Evolutionary conservation across 768 basidiomycete genomes (phyloP), one percentile per base, ranked within the genome.

Genomic region (Amanita brunnescens): DNA sequence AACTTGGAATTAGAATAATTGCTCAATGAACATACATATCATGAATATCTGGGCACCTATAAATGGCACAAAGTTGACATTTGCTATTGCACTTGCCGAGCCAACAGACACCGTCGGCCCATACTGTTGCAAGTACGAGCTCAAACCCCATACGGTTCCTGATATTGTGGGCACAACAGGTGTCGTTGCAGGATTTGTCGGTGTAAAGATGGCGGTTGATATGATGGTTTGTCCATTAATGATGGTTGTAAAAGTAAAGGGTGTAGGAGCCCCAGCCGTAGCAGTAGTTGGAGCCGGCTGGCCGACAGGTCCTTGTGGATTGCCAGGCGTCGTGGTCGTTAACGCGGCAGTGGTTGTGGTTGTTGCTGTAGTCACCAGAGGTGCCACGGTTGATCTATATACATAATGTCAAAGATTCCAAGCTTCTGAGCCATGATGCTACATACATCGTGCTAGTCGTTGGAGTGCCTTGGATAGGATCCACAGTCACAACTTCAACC

Each of bases 301-400:
- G 6, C 74, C 84, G 0, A 85, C 83, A 2, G 82, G 80, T 0
- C 80, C 80, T 51, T 67, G 70, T 55, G 72, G 68, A 2, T 54
- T 51, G 5, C 62, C 59, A 1, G 61, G 48, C 13, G 57, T 39
- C n/a, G 59, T 57, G 12, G 62, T 53, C 6, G 59, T 49, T 6
- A 58, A 12, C 2, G 58, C 51, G 33, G 56, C 32, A 5, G 61
- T 9, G 1, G 65, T 55, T 13, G 66, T 24, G 10, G 62, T 53
- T 14, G 69, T 52, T 12, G 21, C 34, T 37, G 46, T 38, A 47
- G 18, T 47, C 9, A 64, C 53, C 14, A 51, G 47, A 10, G 67
- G 53, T 3, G 61, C 30, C 29, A 55, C 38, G 14, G 62, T 39
- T 13, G 61, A 43, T 32, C 51, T 54, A 46, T 16, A 14, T 37